Evolutionary conservation across 768 basidiomycete species (phyloP), one percentile per base, ranked within the genome.

Genomic region (Leccinum ochraceum): DNA sequence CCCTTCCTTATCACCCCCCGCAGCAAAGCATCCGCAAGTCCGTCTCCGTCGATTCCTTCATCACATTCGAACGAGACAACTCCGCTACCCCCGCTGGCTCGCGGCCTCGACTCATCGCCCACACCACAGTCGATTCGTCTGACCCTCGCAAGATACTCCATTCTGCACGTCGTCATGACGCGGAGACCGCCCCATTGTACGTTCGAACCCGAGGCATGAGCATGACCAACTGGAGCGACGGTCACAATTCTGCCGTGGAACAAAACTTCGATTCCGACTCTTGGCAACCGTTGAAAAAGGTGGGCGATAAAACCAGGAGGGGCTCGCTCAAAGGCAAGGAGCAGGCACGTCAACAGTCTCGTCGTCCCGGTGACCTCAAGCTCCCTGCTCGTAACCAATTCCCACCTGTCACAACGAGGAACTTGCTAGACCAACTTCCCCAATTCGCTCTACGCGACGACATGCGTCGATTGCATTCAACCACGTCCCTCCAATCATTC

Each of bases 11-110:
- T 67, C 64, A 59, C 20, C 59, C 64, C 42, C 56, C 67, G 37
- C 71, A 71, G 57, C 67, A 67, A 58, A 71, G 69, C 60, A 81
- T 92, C 57, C 82, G 88, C 67, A 91, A 91, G 76, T 88, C 89
- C 30, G 74, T 88, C 61, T 92, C 90, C 22, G 89, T 86, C 61
- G 90, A 92, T 73, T 92, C 90, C 10, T 87, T 92, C 71, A 80
- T 83, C 53, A 77, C 76, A 37, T 77, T 78, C 68, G 74, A 75
- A 65, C 77, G 76, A 64, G 77, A 79, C 48, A 71, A 71, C 53
- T 60, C 73, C 30, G 64, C 74, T 9, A 60, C 70, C 57, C 20
- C 69, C 16, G 65, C 73, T 22, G 67, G 68, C 44, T 71, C 78
- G 46, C 76, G 79, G 3, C 74, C 77, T 68, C 74, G 80, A 67